A percentile compares a stretch with the other conserved stretches of the same genome.
Conservation (phyloP, 805 yeast genomes). For the Candida taoyuanica region DNA sequence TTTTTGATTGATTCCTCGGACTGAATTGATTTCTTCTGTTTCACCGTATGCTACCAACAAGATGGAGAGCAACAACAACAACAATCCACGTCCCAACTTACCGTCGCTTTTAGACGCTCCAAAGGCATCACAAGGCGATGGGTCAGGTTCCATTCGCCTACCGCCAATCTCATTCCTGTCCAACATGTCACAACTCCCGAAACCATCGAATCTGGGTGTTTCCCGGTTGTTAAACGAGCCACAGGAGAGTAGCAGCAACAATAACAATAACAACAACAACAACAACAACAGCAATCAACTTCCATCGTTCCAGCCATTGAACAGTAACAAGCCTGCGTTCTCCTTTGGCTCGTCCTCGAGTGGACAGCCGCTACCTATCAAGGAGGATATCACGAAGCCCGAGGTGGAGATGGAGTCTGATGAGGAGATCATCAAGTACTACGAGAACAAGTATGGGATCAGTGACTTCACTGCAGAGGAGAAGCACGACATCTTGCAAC, state of each 20-base stretch:
- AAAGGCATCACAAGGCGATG: constrained; percentile 1
- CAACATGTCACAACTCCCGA: constrained; percentile 6
- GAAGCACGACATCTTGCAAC: constrained; percentile 28
- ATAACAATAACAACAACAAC: background rate
- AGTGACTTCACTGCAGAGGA: constrained; percentile 27
- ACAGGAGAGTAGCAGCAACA: background rate
- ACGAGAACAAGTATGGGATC: constrained; percentile 24
- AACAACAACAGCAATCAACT: background rate
- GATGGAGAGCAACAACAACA: constrained; percentile 2
- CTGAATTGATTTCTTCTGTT: too few species aligned
- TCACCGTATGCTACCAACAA: background rate
- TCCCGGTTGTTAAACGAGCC: constrained; percentile 12
- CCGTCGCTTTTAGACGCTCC: constrained; percentile 15
- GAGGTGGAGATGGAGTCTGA: constrained; percentile 23
- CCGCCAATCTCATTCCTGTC: constrained; percentile 37
- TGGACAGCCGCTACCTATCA: too few species aligned
- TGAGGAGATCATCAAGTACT: constrained; percentile 27
- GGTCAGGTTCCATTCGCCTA: constrained; percentile 27
- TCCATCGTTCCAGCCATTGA: background rate
- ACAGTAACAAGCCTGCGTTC: too few species aligned
- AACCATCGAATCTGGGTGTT: constrained; percentile 6
- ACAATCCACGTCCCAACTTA: constrained; percentile 15
- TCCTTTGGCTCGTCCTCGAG: constrained; percentile 1
- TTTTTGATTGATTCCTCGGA: too few species aligned
- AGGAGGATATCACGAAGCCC: constrained; percentile 24